Base-by-base conservation (phyloP, 2,329 filamentous ascomycete genomes). In the Lasiodiplodia citricola region DNA sequence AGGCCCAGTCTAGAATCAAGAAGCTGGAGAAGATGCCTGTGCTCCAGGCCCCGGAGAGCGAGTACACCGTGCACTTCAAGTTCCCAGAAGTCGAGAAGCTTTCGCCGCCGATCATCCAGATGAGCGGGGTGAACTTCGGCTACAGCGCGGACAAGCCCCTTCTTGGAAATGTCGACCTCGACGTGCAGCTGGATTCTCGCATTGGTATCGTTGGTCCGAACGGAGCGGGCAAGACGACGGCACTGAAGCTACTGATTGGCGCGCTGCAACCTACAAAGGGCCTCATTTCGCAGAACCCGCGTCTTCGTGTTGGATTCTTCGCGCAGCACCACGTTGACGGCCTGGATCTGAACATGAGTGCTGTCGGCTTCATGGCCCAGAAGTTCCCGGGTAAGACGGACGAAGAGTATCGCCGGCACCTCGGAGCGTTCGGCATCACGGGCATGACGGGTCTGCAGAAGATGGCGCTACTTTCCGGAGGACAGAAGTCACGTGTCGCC, bases 181-280 rank as follows among this genome's bases (percentile, higher is more conserved):
- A 98, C 79, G 96, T 99, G 18, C 96, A 99, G 81, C 90, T 99
- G 52, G 96, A 99, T 82, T 98, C 95, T 10, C 92, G 96, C 72
- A 99, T 99, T 75, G 96, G 96, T 77, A 99, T 99, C 77, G 95
- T 99, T n/a, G 96, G 96, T 18, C 96, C 96, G 76, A 99, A 99
- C 86, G 96, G 96, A 81, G 96, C 96, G 55, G 96, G 96, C 87
- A 99, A 99, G 83, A 99, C 96, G 2, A 99, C 96, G 0, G 92
- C 97, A n/a, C 85, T 99, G 74, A 98, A 97, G 82, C 88, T 99
- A n/a, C 90, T 99, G 70, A 97, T 96, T 72, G 93, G 93, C 71
- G 92, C 93, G 75, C 87, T 99, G 28, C 81, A 88, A 68, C 89
- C 96, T 3, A 89, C 90, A 0, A 86, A 88, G 66, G 96, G 96